Evolutionary conservation across 768 basidiomycete genomes (phyloP).

Genomic region (Mycena albidolilacea): DNA sequence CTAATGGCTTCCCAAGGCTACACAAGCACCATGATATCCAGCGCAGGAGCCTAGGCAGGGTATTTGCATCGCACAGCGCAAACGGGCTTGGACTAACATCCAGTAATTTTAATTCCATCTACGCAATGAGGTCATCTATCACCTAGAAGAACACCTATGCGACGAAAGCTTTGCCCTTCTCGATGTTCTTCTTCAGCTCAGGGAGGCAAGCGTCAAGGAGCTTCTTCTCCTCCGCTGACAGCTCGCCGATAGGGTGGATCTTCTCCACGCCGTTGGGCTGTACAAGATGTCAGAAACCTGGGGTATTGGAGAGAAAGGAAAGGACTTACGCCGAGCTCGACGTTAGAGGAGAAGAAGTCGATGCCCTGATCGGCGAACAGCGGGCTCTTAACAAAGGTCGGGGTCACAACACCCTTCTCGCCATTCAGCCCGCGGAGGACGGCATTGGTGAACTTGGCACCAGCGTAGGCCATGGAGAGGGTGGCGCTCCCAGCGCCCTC

Average conservation of each 20-base stretch:
- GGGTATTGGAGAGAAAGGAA: slow-evolving; percentile 13
- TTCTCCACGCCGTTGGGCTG: slow-evolving; percentile 91
- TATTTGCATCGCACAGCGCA: too few species aligned
- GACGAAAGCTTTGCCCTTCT: slow-evolving; percentile 90
- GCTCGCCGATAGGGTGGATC: slow-evolving; percentile 86
- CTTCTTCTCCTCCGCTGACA: slow-evolving; percentile 88
- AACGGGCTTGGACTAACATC: not conserved
- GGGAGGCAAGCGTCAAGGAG: slow-evolving; percentile 90
- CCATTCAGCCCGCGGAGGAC: slow-evolving; percentile 90
- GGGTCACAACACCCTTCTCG: slow-evolving; percentile 88
- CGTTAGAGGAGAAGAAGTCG: slow-evolving; percentile 94
- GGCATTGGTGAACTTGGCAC: slow-evolving; percentile 89
- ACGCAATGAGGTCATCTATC: slow-evolving; percentile 19
- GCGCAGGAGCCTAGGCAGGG: too few species aligned
- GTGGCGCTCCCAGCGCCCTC: slow-evolving; percentile 95
- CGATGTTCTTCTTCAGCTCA: slow-evolving; percentile 97
- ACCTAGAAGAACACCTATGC: slow-evolving; percentile 49
- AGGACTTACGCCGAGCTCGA: slow-evolving; percentile 91
- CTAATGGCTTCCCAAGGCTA: too few species aligned
- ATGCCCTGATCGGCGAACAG: slow-evolving; percentile 89
- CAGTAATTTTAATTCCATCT: slow-evolving; percentile 34
- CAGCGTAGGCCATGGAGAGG: slow-evolving; percentile 95
- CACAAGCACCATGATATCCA: too few species aligned
- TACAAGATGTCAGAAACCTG: slow-evolving; percentile 31
- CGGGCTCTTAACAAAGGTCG: slow-evolving; percentile 92